Base-by-base conservation (phyloP, 2,329 filamentous ascomycete genomes). In the Triangularia verruculosa region DNA sequence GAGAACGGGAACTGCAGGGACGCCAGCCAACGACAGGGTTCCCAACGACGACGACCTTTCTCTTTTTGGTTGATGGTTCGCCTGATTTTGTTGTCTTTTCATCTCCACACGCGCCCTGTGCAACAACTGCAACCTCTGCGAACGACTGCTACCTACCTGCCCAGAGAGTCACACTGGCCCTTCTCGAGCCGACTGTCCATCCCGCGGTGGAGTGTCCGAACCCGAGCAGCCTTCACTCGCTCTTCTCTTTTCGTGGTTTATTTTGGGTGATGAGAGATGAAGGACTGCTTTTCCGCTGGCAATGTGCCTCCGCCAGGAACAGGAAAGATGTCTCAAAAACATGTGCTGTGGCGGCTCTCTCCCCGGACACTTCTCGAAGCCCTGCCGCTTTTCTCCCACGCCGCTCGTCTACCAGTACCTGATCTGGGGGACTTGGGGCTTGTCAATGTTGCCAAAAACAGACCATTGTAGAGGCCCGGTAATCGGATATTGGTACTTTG, bases 381-480 rank as follows among this genome's bases (percentile, higher is more conserved):
- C 27, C 43, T 51, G n/a, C 43, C 17, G 27, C 57, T 57, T 17
- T 25, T n/a, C 43, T 20, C 20, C 34, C 53, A 22, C 20, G 59
- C 59, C 59, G 59, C 59, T 43, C 25, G 25, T 27, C 28, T 43
- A 52, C 20, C 27, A 30, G 51, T 39, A 20, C 51, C 32, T 51
- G 51, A 52, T 32, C 17, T 34, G 25, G 27, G n/a, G 55, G 43
- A 17, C 9, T 47, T 20, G 7, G 39, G 39, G 39, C 39, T 47
- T 47, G 39, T 24, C 1, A 20, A 58, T 20, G 34, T 34, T 53
- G 11, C 61, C 58, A 60, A 64, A 60, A 64, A 58, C 58, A 61
- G 57, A 55, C 34, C 11, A 43, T 43, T 6, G 51, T 2, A 15
- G 30, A 43, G 30, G 56, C 56, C 56, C 56, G 25, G 22, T n/a